These are phyloP conservation scores for Suillus occidentalis DNA, from an alignment of 768 basidiomycete species.

Conservation along the genomic window DNA sequence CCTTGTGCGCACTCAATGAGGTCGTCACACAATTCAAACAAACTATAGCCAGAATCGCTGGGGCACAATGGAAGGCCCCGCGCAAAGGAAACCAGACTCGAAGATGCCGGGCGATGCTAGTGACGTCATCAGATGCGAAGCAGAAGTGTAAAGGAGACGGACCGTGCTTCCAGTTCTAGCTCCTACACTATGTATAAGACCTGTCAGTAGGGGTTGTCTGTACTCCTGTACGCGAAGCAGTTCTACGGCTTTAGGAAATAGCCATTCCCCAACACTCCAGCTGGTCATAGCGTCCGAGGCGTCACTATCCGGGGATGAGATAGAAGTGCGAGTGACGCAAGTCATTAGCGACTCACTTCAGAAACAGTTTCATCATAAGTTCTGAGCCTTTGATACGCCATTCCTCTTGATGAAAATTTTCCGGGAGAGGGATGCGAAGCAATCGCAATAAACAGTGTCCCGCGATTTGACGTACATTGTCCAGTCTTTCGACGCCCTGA, in stretches of 20 bases:
- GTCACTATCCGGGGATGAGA: constrained; percentile 26
- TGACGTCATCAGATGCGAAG: constrained; percentile 17
- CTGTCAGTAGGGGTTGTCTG: constrained; percentile 60
- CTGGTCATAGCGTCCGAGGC: constrained; percentile 30
- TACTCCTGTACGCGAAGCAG: constrained; percentile 65
- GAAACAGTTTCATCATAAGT: constrained; percentile 54
- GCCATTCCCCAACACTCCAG: constrained; percentile 74
- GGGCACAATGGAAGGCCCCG: constrained; percentile 47
- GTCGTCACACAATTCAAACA: constrained; percentile 54
- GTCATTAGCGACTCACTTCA: constrained; percentile 38
- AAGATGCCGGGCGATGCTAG: constrained; percentile 69
- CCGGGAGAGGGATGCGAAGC: constrained; percentile 46
- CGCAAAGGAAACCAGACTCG: constrained; percentile 60
- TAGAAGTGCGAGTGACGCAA: background rate
- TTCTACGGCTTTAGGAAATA: constrained; percentile 72
- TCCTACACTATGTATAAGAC: constrained; percentile 76
- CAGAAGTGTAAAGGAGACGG: constrained; percentile 31
- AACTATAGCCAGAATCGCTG: constrained; percentile 40
- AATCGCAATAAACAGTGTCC: constrained; percentile 60
- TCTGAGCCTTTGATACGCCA: constrained; percentile 55
- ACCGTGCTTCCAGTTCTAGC: constrained; percentile 87
- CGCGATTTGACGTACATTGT: constrained; percentile 84
- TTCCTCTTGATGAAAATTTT: constrained; percentile 34
- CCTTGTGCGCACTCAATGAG: constrained; percentile 53
- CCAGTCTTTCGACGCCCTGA: constrained; percentile 88